Evolutionary conservation across 169 alveolate genomes (phyloP).

Genomic region (Plasmodium cynomolgi): DNA sequence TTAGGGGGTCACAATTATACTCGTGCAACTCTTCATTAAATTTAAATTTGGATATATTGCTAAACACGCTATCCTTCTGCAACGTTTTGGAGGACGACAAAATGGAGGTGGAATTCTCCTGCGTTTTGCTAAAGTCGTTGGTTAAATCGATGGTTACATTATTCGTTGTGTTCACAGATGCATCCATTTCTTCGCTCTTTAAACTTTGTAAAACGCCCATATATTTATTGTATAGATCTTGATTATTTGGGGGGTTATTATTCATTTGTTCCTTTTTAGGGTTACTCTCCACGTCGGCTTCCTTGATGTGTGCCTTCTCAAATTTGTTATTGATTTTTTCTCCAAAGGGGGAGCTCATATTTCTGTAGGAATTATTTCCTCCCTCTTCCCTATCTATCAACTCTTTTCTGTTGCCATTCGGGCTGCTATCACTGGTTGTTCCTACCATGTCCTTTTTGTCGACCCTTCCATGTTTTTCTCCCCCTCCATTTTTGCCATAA

Average conservation of each 20-base stretch:
- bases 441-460: not conserved
- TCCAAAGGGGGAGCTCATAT: not conserved
- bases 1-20: slow-evolving; percentile 57
- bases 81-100: slow-evolving; percentile 53
- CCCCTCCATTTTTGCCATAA: not conserved
- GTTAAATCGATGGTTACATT: slow-evolving; percentile 58
- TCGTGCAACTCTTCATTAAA: slow-evolving; percentile 61
- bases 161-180: slow-evolving; percentile 48
- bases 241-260: not conserved
- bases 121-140: slow-evolving; percentile 55
- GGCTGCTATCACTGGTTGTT: not conserved
- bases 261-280: slow-evolving; percentile 9
- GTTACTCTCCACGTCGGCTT: not conserved
- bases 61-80: slow-evolving; percentile 60
- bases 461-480: not conserved
- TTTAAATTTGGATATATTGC: slow-evolving; percentile 57
- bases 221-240: slow-evolving; percentile 57
- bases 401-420: not conserved
- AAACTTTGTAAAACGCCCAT: slow-evolving; percentile 63
- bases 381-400: not conserved
- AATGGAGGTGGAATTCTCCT: slow-evolving; percentile 67
- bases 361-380: not conserved
- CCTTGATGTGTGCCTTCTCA: slow-evolving; percentile 3
- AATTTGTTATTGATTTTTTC: not conserved
- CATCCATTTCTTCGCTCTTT: slow-evolving; percentile 72